Percentiles rank a stretch among this genome's conserved stretches.
Evolutionary conservation across 352 stramenopile species (phyloP).

Genomic region (Globisporangium spiculum): DNA sequence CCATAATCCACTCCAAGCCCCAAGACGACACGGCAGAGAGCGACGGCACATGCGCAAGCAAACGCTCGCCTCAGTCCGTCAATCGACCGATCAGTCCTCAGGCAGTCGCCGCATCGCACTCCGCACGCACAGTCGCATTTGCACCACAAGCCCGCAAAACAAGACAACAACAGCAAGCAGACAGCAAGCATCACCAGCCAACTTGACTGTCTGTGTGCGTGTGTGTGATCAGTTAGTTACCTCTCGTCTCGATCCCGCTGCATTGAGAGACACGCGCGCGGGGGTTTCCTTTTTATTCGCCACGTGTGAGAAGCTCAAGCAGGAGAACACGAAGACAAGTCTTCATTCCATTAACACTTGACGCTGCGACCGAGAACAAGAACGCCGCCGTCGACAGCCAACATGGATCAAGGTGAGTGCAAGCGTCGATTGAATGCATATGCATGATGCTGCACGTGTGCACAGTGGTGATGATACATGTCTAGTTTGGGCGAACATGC

Average conservation of each 20-base stretch:
- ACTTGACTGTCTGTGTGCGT: neutral
- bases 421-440: too few relatives aligned
- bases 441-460: neutral
- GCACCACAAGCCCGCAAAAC: neutral
- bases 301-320: neutral
- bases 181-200: neutral
- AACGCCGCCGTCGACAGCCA: neutral
- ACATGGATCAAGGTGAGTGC: constrained; percentile 27
- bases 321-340: neutral
- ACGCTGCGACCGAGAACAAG: neutral
- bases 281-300: constrained; percentile 4
- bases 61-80: neutral
- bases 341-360: neutral
- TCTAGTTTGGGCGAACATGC: neutral
- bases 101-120: neutral
- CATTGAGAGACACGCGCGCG: neutral
- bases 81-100: neutral
- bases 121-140: neutral
- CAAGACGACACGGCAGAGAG: constrained; percentile 3
- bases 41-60: neutral
- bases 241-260: neutral
- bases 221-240: neutral
- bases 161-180: too few relatives aligned
- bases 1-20: neutral
- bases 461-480: neutral